phyloP scores from a whole-genome alignment of 2,329 filamentous ascomycete genomes.

The Huntiella savannae region DNA sequence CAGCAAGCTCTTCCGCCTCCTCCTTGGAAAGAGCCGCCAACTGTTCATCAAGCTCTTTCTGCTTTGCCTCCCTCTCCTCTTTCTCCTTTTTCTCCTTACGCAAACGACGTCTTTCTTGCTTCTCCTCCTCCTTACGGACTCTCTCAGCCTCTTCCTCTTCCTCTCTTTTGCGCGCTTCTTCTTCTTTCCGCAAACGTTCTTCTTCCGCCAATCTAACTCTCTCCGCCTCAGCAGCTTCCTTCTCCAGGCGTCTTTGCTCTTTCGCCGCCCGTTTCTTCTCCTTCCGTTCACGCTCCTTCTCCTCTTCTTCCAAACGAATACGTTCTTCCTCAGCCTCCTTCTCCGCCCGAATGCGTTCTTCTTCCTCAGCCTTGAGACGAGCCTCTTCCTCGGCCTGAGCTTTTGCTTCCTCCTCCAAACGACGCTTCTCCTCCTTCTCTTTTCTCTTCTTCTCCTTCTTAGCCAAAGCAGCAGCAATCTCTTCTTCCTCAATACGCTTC shows the following conservation, averaged over 20 bases:
- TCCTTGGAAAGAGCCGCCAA: constrained; percentile 16
- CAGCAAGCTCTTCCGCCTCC: constrained; percentile 14
- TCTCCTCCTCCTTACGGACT: constrained; percentile 9
- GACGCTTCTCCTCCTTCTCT: constrained; percentile 13
- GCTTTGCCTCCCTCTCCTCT: constrained; percentile 12
- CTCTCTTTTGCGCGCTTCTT: constrained; percentile 12
- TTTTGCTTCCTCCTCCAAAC: constrained; percentile 17
- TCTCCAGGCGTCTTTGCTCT: constrained; percentile 19
- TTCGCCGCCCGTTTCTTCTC: constrained; percentile 11
- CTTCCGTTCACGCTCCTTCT: constrained; percentile 15
- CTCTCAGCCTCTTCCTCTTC: constrained; percentile 13
- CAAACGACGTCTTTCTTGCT: not conserved
- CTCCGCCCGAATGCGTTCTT: constrained; percentile 12
- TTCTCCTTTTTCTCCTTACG: constrained; percentile 14
- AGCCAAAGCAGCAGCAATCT: constrained; percentile 13
- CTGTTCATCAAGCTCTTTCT: constrained; percentile 13
- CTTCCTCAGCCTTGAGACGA: constrained; percentile 9
- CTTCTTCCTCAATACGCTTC: constrained; percentile 16
- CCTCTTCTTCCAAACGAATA: constrained; percentile 13
- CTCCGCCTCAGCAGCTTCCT: constrained; percentile 16
- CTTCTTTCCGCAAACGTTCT: constrained; percentile 12
- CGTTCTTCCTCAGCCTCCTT: constrained; percentile 13
- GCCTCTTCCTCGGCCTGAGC: constrained; percentile 12
- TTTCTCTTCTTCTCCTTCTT: constrained; percentile 12
- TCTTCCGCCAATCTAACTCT: constrained; percentile 5